Base-by-base conservation (phyloP, 1,284 basidiomycete genomes). In the Psilocybe mexicana region DNA sequence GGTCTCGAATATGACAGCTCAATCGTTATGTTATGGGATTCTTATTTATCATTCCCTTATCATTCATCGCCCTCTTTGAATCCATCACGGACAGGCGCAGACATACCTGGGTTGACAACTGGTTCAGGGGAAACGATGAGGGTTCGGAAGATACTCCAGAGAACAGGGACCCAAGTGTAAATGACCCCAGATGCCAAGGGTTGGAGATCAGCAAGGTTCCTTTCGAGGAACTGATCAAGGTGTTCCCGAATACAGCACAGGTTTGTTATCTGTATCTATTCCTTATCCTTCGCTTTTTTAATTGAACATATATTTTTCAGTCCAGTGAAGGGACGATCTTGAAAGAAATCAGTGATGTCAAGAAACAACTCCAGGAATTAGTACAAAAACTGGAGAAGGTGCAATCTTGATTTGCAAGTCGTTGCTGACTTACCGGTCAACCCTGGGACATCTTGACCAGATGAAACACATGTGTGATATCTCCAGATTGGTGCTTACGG, bases 1-100 rank as follows among this genome's bases (percentile, higher is more conserved):
- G 30, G 6, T 51, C 24, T 8, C 24, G 33, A 23, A 40, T 18
- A 54, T 57, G 4, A 14, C 56, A 87, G 82, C 72, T 95, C 60
- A 97, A 97, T 72, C 85, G 88, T 51, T 69, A 79, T 63, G 77
- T 93, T 52, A 94, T 98, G 93, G 73, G 77, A 14, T 64, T 81
- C 42, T 61, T 96, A 14, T 96, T 97, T 78, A 91, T 89, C 74
- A 62, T 94, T 43, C 93, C 94, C 0, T 78, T 97, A 36, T 75
- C 79, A 2, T 43, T 80, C 12, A 91, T 97, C 63, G 90, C 92
- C 0, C 65, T 95, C 24, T 91, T 81, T 68, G 95, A 97, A 74
- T 80, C 88, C 2, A 77, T 80, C 8, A 68, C 86, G 54, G 70
- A 81, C 58, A 68, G 72, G 5, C 71, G 72, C 43, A 81, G 81